Evolutionary conservation across 148 eudicot genomes (phyloP), one percentile per base, ranked within the genome.

Genomic region (Gaultheria prostrata): DNA sequence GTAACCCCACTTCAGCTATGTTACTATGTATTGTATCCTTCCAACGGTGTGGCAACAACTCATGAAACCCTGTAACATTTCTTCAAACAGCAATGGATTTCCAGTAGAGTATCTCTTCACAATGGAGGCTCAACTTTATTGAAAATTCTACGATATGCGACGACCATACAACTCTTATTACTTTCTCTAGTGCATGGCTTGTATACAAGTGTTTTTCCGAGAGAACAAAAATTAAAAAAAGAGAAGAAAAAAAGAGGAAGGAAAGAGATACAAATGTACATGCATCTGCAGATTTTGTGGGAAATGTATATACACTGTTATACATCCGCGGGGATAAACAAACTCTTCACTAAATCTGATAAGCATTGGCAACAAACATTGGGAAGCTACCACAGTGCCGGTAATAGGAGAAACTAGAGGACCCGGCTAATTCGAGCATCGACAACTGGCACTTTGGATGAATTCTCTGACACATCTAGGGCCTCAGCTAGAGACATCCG

Each of bases 401-500:
- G 49, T 8, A 35, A 63, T 50, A 56, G n/a, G 35, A 30, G 73
- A 63, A 82, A 82, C 83, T 92, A 96, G 72, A 94, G 87, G 20
- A 71, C 93, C 84, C 95, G 87, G 90, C 89, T 87, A 59, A 94
- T 92, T 81, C 98, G 91, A 83, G 93, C 77, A 86, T 94, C 99
- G 12, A 96, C 85, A 24, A 96, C 93, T 1, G 93, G 91, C 46
- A 96, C 87, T 83, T 91, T 93, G 72, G 91, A 86, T 82, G 93
- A 88, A 53, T 92, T 83, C 72, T 92, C 93, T 0, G 94, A 87
- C 74, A 88, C 79, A 72, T 94, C 92, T 28, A 96, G 80, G 56
- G 98, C 98, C 78, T 96, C 97, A 20, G 95, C 90, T 28, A 96
- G 93, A 72, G 99, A 92, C 28, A 96, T 84, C 57, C 95, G 87